Evolutionary conservation across 164 flowering plant species (phyloP), one percentile per base, ranked within the genome.

Genomic region (Nymphaea thermarum): DNA sequence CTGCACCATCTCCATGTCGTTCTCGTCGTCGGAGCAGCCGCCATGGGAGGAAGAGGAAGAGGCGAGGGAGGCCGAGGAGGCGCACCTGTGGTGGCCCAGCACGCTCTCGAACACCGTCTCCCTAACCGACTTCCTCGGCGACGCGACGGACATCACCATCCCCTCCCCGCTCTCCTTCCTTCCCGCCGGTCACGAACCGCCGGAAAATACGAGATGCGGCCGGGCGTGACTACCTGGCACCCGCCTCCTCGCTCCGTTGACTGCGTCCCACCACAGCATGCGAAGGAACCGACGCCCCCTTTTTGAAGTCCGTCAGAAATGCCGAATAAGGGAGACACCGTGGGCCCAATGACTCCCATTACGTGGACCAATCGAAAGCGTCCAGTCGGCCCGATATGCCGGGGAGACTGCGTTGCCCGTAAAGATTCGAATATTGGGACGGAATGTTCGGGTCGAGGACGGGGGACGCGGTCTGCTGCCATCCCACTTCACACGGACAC

Each of bases 1-100:
- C 74, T 93, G 93, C 66, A 75, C 81, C 73, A 93, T 68, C 79
- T 87, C 93, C 84, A 89, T 71, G 1, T 78, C 84, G 3, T 77
- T 80, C 2, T 65, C 86, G 11, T 77, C 80, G 43, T 71, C 72
- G 43, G 74, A 10, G 47, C 59, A 63, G 63, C 69, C 71, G 66
- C 71, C 68, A 11, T 65, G 17, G 41, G 44, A 60, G 11, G 45
- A 65, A 10, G 43, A 5, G 41, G 51, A 68, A 43, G 70, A 60
- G 16, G 25, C 16, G 44, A 66, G 14, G 25, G 70, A 67, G 18
- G 8, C 8, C 42, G 62, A 51, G 14, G 8, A 8, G 57, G 57
- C 8, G 57, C 57, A 4, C 8, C 57, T 10, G 57, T 51, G 57
- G 14, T 51, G 57, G 12, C 57, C 57, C 57, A 51, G 8, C 18